Evolutionary conservation across 1,284 basidiomycete species (phyloP).

Genomic region (Sanghuangporus weigelae): DNA sequence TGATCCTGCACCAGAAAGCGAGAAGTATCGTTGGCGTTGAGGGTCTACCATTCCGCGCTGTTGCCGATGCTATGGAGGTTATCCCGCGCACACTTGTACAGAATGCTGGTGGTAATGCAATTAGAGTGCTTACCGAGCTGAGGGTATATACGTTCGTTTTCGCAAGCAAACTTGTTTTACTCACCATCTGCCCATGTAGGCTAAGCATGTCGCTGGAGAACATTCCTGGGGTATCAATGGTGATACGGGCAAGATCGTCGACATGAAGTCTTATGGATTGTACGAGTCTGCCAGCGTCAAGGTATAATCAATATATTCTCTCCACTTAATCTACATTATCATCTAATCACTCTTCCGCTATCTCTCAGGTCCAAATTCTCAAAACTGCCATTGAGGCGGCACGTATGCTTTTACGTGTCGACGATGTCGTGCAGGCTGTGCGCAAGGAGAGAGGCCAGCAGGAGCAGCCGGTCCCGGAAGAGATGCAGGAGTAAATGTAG

Average conservation of each 20-base stretch:
- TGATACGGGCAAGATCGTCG: slow-evolving; percentile 90
- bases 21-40: slow-evolving; percentile 80
- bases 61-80: slow-evolving; percentile 96
- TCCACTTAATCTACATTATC: neutral
- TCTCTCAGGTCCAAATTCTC: slow-evolving; percentile 78
- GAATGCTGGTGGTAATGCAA: slow-evolving; percentile 94
- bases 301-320: slow-evolving; percentile 31
- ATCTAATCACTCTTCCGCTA: slow-evolving; percentile 1
- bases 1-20: slow-evolving; percentile 83
- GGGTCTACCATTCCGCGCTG: slow-evolving; percentile 87
- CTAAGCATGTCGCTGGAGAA: slow-evolving; percentile 92
- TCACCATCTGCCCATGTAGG: slow-evolving; percentile 43
- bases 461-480: slow-evolving; percentile 45
- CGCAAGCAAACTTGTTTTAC: neutral
- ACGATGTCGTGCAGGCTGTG: slow-evolving; percentile 89
- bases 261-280: slow-evolving; percentile 93
- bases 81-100: slow-evolving; percentile 95
- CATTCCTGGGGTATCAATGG: slow-evolving; percentile 92
- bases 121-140: slow-evolving; percentile 88
- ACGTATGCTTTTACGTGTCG: slow-evolving; percentile 87
- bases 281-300: slow-evolving; percentile 97
- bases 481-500: slow-evolving; percentile 36
- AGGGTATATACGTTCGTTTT: slow-evolving; percentile 38
- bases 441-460: slow-evolving; percentile 59
- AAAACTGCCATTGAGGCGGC: slow-evolving; percentile 98